Base-by-base conservation (phyloP, 108 stramenopile genomes). In the Cylindrotheca fusiformis region DNA sequence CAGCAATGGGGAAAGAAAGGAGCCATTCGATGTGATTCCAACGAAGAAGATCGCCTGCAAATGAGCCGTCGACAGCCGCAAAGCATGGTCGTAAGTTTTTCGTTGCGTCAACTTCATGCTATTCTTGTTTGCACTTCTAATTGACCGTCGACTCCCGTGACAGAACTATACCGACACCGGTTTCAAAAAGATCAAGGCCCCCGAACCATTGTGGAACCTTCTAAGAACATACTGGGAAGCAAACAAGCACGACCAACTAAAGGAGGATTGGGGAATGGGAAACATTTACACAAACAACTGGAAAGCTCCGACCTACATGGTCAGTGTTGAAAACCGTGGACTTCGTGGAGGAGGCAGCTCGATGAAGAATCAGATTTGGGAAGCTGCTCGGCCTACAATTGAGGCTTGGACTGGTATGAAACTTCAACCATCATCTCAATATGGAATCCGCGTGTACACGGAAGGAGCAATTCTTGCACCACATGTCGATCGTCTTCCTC, bases 361-460 rank as follows among this genome's bases (percentile, higher is more conserved):
- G 2, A 56, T 92, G 12, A 91, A 93, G 36, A 47, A 71, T 0
- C 63, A 68, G 31, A 82, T 93, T 27, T 93, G 91, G 91, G 78
- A 86, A 12, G 87, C 84, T 14, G 87, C 89, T 32, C 58, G 68
- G 57, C 71, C 83, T 14, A 65, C 78, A 46, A 79, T 97, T 52
- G 90, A 95, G 52, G 81, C 89, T 55, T 97, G 96, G 96, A 87
- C 93, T 3, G 92, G 93, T 1, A 78, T 83, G 81, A 85, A 92
- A 49, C 81, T 92, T 0, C 63, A 79, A 29, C 90, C 92, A 24
- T 82, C 84, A 10, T 74, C 84, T 31, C 69, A 88, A 69, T 96
- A 97, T 64, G 96, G 96, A 19, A 90, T 96, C 20, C 83, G 95
- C 2, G 60, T 87, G 45, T 97, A 97, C 69, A 88, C 82, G 18